phyloP scores from a whole-genome alignment of 1,284 basidiomycete species.

The Phellopilus nigrolimitatus region DNA sequence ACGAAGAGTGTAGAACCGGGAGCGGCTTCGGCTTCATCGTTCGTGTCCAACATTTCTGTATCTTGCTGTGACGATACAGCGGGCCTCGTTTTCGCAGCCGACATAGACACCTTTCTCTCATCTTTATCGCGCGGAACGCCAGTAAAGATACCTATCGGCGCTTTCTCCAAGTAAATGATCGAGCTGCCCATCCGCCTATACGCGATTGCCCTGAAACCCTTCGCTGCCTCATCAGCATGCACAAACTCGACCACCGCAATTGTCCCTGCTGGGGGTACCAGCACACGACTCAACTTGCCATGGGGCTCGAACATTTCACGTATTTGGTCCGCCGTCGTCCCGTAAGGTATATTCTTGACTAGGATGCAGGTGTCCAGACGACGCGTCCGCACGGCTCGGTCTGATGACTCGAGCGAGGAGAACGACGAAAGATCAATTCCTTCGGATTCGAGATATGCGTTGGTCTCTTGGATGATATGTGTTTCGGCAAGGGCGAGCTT shows the following conservation, averaged over 20 bases:
- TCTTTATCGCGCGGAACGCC: conserved; percentile 28
- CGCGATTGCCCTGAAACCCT: conserved; percentile 78
- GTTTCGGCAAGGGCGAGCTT: conserved; percentile 96
- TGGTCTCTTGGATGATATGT: conserved; percentile 93
- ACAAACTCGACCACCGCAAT: conserved; percentile 91
- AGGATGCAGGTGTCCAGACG: conserved; percentile 80
- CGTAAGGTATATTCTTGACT: conserved; percentile 97
- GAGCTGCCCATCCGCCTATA: conserved; percentile 89
- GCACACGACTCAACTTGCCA: conserved; percentile 70
- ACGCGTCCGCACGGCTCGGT: conserved; percentile 35
- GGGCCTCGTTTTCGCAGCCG: conserved; percentile 35
- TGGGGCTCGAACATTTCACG: conserved; percentile 76
- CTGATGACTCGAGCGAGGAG: conserved; percentile 28
- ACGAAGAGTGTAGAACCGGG: conserved; percentile 87
- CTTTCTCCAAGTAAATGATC: conserved; percentile 91
- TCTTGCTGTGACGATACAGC: conserved; percentile 41
- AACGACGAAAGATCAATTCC: conserved; percentile 63
- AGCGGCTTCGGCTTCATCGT: conserved; percentile 44
- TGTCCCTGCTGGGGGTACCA: conserved; percentile 91
- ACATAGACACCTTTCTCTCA: conserved; percentile 16
- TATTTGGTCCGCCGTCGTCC: conserved; percentile 73
- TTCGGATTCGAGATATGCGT: conserved; percentile 77
- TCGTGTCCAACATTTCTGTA: conserved; percentile 25
- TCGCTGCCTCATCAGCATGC: conserved; percentile 62
- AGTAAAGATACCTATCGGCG: conserved; percentile 76